Conservation (phyloP, 768 basidiomycete species). For the Calocybe gangraenosa region DNA sequence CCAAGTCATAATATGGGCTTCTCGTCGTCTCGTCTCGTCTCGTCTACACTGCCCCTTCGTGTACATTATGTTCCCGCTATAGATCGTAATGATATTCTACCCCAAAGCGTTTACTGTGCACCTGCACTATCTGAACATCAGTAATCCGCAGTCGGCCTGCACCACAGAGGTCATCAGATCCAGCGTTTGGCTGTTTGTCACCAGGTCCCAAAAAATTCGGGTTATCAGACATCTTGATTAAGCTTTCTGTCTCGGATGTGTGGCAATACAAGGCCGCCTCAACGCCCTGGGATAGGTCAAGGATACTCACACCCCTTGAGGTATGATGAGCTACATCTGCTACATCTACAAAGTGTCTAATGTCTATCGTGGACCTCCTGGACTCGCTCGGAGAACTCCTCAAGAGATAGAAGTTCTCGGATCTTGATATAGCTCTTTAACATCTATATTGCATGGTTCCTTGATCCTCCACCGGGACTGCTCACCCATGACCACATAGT, state of each 20-base stretch:
- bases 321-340: too few species aligned
- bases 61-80: too few species aligned
- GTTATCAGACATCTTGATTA: too few species aligned
- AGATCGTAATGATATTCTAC: too few species aligned
- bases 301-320: not conserved
- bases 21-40: not conserved
- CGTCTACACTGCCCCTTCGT: too few species aligned
- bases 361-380: not conserved
- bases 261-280: too few species aligned
- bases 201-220: not conserved
- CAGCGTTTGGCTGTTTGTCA: slow-evolving; percentile 1
- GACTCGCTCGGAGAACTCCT: not conserved
- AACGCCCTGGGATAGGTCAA: not conserved
- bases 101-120: too few species aligned
- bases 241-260: too few species aligned
- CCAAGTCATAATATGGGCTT: slow-evolving; percentile 12
- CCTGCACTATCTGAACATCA: too few species aligned
- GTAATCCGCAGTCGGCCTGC: too few species aligned
- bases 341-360: not conserved
- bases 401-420: slow-evolving; percentile 1
- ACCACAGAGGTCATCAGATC: not conserved
- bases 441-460: too few species aligned
- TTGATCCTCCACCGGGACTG: not conserved
- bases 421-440: slow-evolving; percentile 7
- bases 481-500: slow-evolving; percentile 1